A percentile compares a stretch with the other conserved stretches of the same genome.
phyloP scores from a whole-genome alignment of 305 asterid genomes.

The Fraxinus albicans region DNA sequence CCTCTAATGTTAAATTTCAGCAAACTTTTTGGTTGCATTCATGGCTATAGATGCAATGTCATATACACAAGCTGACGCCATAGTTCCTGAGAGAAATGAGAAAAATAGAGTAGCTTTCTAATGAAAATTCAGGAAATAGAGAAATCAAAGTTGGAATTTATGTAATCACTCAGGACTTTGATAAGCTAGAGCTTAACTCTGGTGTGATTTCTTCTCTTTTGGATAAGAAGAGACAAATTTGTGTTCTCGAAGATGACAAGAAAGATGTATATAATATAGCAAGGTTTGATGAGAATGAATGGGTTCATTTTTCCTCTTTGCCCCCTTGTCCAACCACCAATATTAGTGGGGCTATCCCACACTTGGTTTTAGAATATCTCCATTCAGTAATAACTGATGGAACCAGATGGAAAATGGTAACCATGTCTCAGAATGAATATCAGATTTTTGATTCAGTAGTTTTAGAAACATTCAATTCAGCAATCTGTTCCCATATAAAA shows the following conservation, averaged over 20 bases:
- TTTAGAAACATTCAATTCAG: background rate
- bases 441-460: background rate
- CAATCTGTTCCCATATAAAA: background rate
- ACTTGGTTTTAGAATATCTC: background rate
- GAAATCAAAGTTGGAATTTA: background rate
- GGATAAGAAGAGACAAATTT: background rate
- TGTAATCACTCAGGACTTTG: background rate
- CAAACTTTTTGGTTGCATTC: background rate
- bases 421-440: background rate
- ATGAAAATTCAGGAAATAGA: background rate
- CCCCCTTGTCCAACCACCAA: background rate
- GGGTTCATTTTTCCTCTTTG: background rate
- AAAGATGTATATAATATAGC: background rate
- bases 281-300: background rate
- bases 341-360: background rate
- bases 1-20: conserved; percentile 3
- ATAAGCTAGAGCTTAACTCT: background rate
- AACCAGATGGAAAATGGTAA: background rate
- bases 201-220: background rate
- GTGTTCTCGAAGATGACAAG: background rate
- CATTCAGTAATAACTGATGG: background rate
- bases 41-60: background rate
- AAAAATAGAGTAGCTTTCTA: background rate
- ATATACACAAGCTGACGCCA: background rate
- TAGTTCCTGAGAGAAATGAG: background rate